Base-by-base conservation (phyloP, 2,329 filamentous ascomycete genomes). In the Zymoseptoria pseudotritici region DNA sequence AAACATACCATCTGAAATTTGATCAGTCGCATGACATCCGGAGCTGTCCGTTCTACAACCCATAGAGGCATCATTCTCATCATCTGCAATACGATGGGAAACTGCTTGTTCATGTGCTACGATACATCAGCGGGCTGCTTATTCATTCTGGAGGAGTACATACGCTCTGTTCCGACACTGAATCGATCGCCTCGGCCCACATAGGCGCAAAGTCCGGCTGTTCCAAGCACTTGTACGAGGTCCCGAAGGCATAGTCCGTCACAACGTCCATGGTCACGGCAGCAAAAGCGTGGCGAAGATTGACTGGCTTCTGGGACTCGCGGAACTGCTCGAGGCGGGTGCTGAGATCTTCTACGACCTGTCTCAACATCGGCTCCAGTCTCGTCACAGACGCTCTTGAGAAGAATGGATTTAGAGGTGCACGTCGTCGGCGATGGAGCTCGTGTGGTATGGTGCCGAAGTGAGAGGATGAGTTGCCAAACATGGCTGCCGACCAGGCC, bases 221-320 rank as follows among this genome's bases (percentile, higher is more conserved):
- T 1, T 60, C 62, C 8, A 62, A 50, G 46, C 53, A 57, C 21
- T 57, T 53, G 24, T 55, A 58, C 20, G 50, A 58, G n/a, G 50
- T 58, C 13, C 61, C 62, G 21, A 66, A 66, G 22, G 56, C 58
- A 21, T 63, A 66, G 22, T 64, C 56, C 9, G 62, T 66, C 31
- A 66, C 62, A 8, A 66, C 62, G 58, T 66, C 64, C 4, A 60
- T 60, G 2, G 64, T 58, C 22, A 57, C 61, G 3, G 62, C 62
- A 24, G 58, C 60, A 31, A 61, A 64, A 19, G 62, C 64, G 50
- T 62, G 55, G 10, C 53, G 58, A 46, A 61, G 56, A 9, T 64
- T 65, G 58, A 62, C 57, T 10, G 60, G 57, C 54, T 58, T 29
- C n/a, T 31, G 22, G 5, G 53, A 56, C n/a, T 60, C 55, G 11